Evolutionary conservation across 768 basidiomycete species (phyloP), one percentile per base, ranked within the genome.

Genomic region (Sporobolomyces roseus): DNA sequence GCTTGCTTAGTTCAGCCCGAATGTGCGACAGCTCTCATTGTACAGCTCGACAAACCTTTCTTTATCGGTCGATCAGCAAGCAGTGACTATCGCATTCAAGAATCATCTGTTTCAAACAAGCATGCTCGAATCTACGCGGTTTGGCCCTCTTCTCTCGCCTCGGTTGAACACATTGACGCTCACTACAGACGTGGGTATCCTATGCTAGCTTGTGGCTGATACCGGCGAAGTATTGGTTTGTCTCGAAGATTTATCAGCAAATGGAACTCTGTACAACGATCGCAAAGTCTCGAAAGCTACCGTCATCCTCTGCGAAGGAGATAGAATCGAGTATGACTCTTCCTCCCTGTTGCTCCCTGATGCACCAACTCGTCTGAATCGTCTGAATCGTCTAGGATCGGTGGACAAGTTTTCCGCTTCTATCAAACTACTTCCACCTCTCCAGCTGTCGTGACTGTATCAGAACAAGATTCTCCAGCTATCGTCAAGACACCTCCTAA

Each of bases 181-280:
- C 25, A 33, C 29, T 25, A 0, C 51, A 70, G n/a, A n/a, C n/a
- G n/a, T n/a, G n/a, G n/a, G n/a, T n/a, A n/a, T n/a, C n/a, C n/a
- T n/a, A n/a, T n/a, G n/a, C n/a, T n/a, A n/a, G 68, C 25, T 68
- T 50, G 19, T 10, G 3, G 30, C 53, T 48, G 71, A 72, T 43
- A 65, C 63, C 4, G 71, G 63, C 17, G 54, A 72, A 30, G 23
- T n/a, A 0, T 36, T 72, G 50, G 54, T 55, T 43, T 52, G n/a
- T 16, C 63, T 72, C 29, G 54, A 53, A 10, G 71, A 72, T 49
- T 2, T 16, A 8, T 59, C 54, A 0, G 36, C 45, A 13, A 72
- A 72, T 54, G 71, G 71, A 3, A 68, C 63, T 5, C 45, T 72
- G 27, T 43, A 59, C 51, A 72, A 72, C 51, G 63, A 55, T 13